A percentile compares a stretch with the other conserved stretches of the same genome.
Conservation (phyloP, 2,329 filamentous ascomycete species). For the Ophiostoma sp. region DNA sequence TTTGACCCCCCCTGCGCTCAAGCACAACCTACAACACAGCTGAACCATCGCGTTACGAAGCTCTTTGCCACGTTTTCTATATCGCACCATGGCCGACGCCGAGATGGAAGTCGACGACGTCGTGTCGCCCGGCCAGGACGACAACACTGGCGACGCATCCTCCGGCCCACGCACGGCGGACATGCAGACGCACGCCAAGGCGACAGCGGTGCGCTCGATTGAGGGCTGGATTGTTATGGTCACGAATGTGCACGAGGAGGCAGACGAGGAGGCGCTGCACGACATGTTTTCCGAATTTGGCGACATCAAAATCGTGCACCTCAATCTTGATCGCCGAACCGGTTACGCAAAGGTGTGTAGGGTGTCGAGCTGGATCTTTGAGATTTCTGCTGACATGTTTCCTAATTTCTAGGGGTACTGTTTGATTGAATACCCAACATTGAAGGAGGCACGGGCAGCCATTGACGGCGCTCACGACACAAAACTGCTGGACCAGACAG, state of each 20-base stretch:
- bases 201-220: slow-evolving; percentile 77
- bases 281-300: slow-evolving; percentile 80
- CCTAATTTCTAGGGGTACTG: slow-evolving; percentile 62
- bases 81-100: slow-evolving; percentile 25
- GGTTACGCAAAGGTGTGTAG: slow-evolving; percentile 73
- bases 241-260: slow-evolving; percentile 83
- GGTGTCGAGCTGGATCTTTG: background rate
- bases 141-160: background rate
- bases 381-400: background rate
- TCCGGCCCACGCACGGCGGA: slow-evolving; percentile 37
- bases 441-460: slow-evolving; percentile 73
- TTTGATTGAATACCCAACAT: slow-evolving; percentile 75
- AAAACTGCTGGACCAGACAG: slow-evolving; percentile 74
- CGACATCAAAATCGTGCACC: slow-evolving; percentile 79
- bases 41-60: too few species aligned
- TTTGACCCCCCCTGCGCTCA: too few species aligned
- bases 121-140: slow-evolving; percentile 17
- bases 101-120: slow-evolving; percentile 37
- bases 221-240: slow-evolving; percentile 86
- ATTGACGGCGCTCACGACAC: slow-evolving; percentile 73
- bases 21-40: background rate
- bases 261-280: slow-evolving; percentile 74
- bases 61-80: too few species aligned
- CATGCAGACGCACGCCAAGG: slow-evolving; percentile 67
- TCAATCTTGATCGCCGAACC: slow-evolving; percentile 75